A percentile compares a stretch with the other conserved stretches of the same genome.
phyloP scores from a whole-genome alignment of 345 rosid genomes.

The Syzygium oleosum region DNA sequence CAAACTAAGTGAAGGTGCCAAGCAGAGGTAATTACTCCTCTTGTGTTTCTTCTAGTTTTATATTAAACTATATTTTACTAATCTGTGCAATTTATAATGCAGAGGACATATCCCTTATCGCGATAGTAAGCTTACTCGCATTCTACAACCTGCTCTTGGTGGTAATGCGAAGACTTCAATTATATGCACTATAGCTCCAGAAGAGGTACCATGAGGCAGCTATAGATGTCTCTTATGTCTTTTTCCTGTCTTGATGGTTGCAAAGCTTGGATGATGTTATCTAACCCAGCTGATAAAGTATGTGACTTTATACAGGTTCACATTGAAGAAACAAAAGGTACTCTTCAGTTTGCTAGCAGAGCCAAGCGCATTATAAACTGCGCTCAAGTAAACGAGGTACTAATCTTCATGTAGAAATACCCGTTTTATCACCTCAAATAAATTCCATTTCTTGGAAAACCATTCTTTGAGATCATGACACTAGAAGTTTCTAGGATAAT shows the following conservation, averaged over 20 bases:
- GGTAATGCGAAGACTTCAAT: conserved; percentile 97
- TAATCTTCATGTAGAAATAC: background rate
- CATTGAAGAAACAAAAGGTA: conserved; percentile 92
- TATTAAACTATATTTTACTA: background rate
- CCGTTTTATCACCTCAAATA: background rate
- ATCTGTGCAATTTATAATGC: conserved; percentile 7
- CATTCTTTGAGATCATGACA: background rate
- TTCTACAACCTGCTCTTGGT: conserved; percentile 96
- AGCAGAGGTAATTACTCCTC: conserved; percentile 49
- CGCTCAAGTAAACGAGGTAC: conserved; percentile 95
- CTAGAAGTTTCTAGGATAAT: background rate
- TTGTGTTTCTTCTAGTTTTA: background rate
- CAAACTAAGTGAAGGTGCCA: conserved; percentile 76
- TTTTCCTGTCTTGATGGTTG: background rate
- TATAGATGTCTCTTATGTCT: background rate
- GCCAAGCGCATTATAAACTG: conserved; percentile 92
- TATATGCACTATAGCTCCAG: conserved; percentile 95
- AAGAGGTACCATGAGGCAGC: conserved; percentile 51
- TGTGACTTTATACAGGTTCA: conserved; percentile 44
- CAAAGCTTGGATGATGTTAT: background rate
- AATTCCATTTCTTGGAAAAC: background rate
- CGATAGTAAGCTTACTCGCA: conserved; percentile 96
- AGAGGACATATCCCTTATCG: conserved; percentile 97
- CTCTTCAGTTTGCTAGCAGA: conserved; percentile 94
- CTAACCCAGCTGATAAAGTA: background rate